Conservation (phyloP, 306 rosid species). For the Citrullus amarus region DNA sequence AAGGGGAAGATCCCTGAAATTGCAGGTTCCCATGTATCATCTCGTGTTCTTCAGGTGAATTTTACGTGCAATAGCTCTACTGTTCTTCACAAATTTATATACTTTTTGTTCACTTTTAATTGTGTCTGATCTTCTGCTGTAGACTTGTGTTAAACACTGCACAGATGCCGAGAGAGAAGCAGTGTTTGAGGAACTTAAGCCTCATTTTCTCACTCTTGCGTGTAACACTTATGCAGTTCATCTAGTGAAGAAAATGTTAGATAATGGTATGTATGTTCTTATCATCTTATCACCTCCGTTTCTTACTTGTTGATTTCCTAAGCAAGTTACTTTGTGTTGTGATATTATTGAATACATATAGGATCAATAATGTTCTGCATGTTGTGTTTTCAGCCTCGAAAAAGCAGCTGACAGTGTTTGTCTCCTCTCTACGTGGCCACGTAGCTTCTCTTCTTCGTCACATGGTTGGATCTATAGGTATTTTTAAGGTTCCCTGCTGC, state of each 20-base stretch:
- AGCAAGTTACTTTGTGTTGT: neutral
- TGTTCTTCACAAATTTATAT: neutral
- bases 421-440: constrained; percentile 71
- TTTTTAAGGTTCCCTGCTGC: constrained; percentile 9
- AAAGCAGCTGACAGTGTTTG: constrained; percentile 60
- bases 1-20: constrained; percentile 93
- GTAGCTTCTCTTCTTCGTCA: constrained; percentile 90
- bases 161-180: constrained; percentile 63
- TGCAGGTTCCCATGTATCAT: constrained; percentile 77
- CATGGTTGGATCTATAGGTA: constrained; percentile 93
- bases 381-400: constrained; percentile 57
- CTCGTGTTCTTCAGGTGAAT: constrained; percentile 87
- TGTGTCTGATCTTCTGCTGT: constrained; percentile 7
- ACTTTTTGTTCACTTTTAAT: neutral
- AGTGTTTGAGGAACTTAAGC: constrained; percentile 78
- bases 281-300: neutral
- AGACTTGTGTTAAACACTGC: constrained; percentile 90
- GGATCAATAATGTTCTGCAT: neutral
- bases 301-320: neutral
- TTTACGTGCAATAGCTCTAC: neutral
- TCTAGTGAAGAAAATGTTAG: constrained; percentile 84
- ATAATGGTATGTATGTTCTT: constrained; percentile 40
- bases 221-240: constrained; percentile 72
- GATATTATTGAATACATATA: too few relatives aligned
- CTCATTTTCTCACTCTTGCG: constrained; percentile 69